A percentile compares a stretch with the other conserved stretches of the same genome.
phyloP scores from a whole-genome alignment of 176 grass and related monocot genomes.

The Echinochloa phyllopogon region DNA sequence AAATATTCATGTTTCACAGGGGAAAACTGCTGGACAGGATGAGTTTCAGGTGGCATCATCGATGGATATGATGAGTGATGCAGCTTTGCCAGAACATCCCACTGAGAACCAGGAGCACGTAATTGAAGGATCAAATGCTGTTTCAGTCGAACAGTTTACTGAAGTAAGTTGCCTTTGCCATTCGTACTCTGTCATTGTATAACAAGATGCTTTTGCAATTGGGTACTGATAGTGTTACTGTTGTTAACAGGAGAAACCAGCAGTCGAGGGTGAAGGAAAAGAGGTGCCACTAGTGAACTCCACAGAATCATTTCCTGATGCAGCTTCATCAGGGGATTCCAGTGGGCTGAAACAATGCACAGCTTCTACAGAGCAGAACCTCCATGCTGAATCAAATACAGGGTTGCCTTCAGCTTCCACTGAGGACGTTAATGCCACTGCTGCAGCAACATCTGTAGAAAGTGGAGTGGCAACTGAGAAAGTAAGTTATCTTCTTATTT shows the following conservation, averaged over 20 bases:
- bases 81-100: slow-evolving; percentile 11
- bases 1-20: slow-evolving; percentile 19
- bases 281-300: background rate
- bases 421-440: background rate
- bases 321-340: background rate
- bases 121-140: slow-evolving; percentile 17
- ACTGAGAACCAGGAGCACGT: background rate
- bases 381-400: background rate
- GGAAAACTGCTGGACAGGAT: background rate
- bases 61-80: background rate
- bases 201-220: background rate
- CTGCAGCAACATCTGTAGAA: background rate
- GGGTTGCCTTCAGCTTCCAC: background rate
- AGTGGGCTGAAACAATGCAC: background rate
- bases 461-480: background rate
- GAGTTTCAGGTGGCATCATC: slow-evolving; percentile 22
- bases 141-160: background rate
- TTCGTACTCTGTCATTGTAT: background rate
- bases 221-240: background rate
- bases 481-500: slow-evolving; percentile 23
- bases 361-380: background rate
- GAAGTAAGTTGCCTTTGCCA: slow-evolving; percentile 25
- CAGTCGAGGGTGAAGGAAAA: background rate
- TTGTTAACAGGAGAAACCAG: slow-evolving; percentile 30
- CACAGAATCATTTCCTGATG: slow-evolving; percentile 1